Conservation (phyloP, 495 filamentous ascomycete genomes). For the Choiromyces venosus region DNA sequence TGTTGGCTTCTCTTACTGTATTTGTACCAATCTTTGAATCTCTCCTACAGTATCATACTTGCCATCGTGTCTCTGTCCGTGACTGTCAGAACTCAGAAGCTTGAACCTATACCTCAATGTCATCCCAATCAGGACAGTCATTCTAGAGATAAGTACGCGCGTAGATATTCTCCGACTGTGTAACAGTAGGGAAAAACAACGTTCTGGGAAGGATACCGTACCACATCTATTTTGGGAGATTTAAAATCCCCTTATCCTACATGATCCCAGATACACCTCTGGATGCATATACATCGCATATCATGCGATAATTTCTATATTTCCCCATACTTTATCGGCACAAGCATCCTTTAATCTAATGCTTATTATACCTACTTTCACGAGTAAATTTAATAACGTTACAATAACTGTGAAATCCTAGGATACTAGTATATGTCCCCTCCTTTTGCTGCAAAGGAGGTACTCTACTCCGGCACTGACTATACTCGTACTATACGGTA, state of each 20-base stretch:
- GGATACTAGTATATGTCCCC: neutral
- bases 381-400: neutral
- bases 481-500: neutral
- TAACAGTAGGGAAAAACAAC: neutral
- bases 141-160: neutral
- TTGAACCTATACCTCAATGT: neutral
- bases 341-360: neutral
- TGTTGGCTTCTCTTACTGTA: slow-evolving; percentile 1
- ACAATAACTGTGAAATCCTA: neutral
- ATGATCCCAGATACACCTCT: neutral
- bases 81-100: neutral
- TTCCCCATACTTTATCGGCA: neutral
- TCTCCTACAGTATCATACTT: neutral
- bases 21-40: slow-evolving; percentile 16
- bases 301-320: neutral
- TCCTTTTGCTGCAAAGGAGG: neutral
- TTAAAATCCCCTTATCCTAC: neutral
- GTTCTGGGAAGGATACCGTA: neutral
- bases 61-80: neutral
- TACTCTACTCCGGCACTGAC: neutral
- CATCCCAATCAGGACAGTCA: neutral
- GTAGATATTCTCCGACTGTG: neutral
- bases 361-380: neutral
- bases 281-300: neutral
- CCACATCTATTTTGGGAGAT: neutral